Conservation (phyloP, 2,329 filamentous ascomycete species). For the Chrysoporthe austroafricana region DNA sequence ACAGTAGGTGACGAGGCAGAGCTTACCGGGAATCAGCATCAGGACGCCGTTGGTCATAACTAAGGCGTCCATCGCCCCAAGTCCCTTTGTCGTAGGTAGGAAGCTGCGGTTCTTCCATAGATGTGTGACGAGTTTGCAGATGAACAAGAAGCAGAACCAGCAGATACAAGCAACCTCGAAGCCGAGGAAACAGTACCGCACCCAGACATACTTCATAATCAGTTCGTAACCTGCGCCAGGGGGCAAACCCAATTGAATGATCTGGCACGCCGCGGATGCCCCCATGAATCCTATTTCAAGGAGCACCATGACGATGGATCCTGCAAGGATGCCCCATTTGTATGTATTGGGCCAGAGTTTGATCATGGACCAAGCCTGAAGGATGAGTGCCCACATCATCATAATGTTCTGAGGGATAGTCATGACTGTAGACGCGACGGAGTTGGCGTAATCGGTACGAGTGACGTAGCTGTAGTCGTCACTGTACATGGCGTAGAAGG, state of each 20-base stretch:
- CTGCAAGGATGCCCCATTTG: constrained; percentile 35
- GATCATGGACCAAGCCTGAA: constrained; percentile 59
- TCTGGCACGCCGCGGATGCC: constrained; percentile 43
- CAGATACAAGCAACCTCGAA: constrained; percentile 38
- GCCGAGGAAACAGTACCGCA: constrained; percentile 43
- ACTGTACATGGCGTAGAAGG: constrained; percentile 64
- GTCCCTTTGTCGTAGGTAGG: constrained; percentile 45
- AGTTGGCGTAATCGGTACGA: constrained; percentile 39
- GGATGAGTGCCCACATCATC: constrained; percentile 51
- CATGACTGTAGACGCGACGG: constrained; percentile 46
- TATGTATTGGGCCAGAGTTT: constrained; percentile 48
- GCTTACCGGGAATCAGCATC: constrained; percentile 59
- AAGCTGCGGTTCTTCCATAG: constrained; percentile 52
- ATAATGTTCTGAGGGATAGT: constrained; percentile 49
- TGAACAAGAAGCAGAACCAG: constrained; percentile 62
- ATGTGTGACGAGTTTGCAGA: constrained; percentile 53
- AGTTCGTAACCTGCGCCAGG: constrained; percentile 17
- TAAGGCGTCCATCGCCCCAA: constrained; percentile 58
- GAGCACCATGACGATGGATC: constrained; percentile 42
- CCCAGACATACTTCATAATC: constrained; percentile 37
- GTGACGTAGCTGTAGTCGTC: constrained; percentile 57
- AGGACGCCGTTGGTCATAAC: constrained; percentile 60
- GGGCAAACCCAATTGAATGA: constrained; percentile 35
- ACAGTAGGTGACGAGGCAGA: neutral
- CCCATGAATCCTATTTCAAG: constrained; percentile 38